A percentile compares a stretch with the other conserved stretches of the same genome.
phyloP scores from a whole-genome alignment of 805 yeast genomes.

The Wickerhamomyces chambardii region DNA sequence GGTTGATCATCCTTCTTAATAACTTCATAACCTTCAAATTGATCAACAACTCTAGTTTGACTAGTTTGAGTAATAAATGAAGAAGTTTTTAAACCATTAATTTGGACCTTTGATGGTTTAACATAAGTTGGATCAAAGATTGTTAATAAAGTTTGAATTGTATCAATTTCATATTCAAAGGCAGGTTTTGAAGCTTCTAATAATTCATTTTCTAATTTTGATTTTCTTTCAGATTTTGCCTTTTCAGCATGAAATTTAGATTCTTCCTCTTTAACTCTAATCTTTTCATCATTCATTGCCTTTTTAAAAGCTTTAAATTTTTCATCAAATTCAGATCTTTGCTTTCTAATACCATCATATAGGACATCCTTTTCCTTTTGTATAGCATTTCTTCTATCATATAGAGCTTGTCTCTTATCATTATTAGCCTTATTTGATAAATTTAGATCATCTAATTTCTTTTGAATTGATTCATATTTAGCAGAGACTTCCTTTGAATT shows the following conservation, averaged over 20 bases:
- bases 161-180: slow-evolving; percentile 65
- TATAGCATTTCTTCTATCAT: slow-evolving; percentile 56
- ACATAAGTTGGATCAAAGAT: slow-evolving; percentile 76
- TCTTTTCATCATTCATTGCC: slow-evolving; percentile 65
- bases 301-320: slow-evolving; percentile 65
- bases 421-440: slow-evolving; percentile 49
- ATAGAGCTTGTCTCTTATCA: slow-evolving; percentile 57
- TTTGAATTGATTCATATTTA: slow-evolving; percentile 60
- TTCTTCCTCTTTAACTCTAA: slow-evolving; percentile 51
- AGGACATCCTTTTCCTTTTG: slow-evolving; percentile 61
- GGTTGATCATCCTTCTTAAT: slow-evolving; percentile 54
- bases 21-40: slow-evolving; percentile 56
- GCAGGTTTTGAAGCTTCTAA: slow-evolving; percentile 78
- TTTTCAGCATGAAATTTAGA: slow-evolving; percentile 34
- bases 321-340: slow-evolving; percentile 67
- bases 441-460: slow-evolving; percentile 60
- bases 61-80: slow-evolving; percentile 17
- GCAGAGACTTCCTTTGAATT: slow-evolving; percentile 58
- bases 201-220: slow-evolving; percentile 61
- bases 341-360: slow-evolving; percentile 56
- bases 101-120: slow-evolving; percentile 33
- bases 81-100: slow-evolving; percentile 21
- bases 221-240: slow-evolving; percentile 42
- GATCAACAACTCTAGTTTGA: slow-evolving; percentile 40
- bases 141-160: slow-evolving; percentile 62